These are phyloP conservation scores for Jacaranda copaia DNA, from an alignment of 257 asterid species.

Conservation along the genomic window DNA sequence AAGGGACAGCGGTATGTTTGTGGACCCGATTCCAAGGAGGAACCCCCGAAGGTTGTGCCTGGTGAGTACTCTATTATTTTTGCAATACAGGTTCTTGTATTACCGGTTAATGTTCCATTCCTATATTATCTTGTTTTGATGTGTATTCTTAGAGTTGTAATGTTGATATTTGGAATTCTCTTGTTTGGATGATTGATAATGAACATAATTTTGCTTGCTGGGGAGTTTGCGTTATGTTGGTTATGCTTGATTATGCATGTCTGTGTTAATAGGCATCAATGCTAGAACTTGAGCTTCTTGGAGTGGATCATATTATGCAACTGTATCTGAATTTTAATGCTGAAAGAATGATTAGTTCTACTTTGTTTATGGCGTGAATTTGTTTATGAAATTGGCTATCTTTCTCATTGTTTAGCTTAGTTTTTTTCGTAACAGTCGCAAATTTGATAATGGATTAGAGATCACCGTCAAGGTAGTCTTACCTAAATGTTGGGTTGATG, in stretches of 20 bases:
- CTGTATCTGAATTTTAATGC: not conserved
- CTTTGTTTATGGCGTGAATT: not conserved
- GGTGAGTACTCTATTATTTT: constrained; percentile 55
- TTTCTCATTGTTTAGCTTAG: not conserved
- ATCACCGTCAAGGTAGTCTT: not conserved
- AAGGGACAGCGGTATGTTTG: constrained; percentile 89
- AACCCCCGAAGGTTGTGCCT: constrained; percentile 82
- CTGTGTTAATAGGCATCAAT: not conserved
- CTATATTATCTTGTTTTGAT: not conserved
- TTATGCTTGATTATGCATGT: constrained; percentile 12
- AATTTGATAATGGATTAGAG: not conserved
- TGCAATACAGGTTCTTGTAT: not conserved
- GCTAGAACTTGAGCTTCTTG: not conserved
- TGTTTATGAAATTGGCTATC: not conserved
- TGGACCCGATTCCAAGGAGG: constrained; percentile 74
- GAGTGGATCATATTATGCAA: not conserved
- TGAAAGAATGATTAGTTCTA: not conserved
- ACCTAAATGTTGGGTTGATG: not conserved
- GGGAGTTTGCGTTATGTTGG: not conserved
- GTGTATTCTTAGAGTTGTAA: not conserved
- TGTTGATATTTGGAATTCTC: not conserved
- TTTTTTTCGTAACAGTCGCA: not conserved
- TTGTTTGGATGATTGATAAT: not conserved
- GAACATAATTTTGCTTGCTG: not conserved
- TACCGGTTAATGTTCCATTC: not conserved